These are phyloP conservation scores for Cercophora sp. DNA, from an alignment of 495 filamentous ascomycete genomes.

Conservation along the genomic window DNA sequence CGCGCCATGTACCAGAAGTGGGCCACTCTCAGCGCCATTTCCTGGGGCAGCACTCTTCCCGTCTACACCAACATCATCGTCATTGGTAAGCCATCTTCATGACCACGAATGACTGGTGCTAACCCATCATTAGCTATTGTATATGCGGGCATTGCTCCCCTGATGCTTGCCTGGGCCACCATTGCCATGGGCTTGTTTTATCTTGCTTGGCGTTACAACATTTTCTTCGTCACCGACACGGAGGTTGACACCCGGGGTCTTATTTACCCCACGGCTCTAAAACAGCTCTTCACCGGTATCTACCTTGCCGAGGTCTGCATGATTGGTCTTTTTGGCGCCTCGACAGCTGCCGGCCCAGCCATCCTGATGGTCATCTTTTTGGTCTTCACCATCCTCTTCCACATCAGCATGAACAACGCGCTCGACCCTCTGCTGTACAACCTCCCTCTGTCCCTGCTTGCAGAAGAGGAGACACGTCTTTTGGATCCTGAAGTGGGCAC, in stretches of 20 bases:
- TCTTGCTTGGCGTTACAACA: constrained; percentile 89
- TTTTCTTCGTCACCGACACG: constrained; percentile 85
- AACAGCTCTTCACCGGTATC: constrained; percentile 84
- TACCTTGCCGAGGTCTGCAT: constrained; percentile 83
- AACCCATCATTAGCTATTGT: constrained; percentile 56
- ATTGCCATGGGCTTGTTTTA: constrained; percentile 86
- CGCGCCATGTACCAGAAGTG: constrained; percentile 58
- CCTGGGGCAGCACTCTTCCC: constrained; percentile 89
- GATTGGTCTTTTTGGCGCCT: constrained; percentile 84
- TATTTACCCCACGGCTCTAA: constrained; percentile 81
- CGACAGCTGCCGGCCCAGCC: constrained; percentile 66
- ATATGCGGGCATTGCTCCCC: constrained; percentile 86
- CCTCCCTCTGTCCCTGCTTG: constrained; percentile 60
- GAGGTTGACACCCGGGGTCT: constrained; percentile 87
- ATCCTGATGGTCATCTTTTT: constrained; percentile 81
- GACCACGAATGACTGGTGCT: not conserved
- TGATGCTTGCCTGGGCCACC: constrained; percentile 82
- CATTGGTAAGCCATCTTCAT: constrained; percentile 61
- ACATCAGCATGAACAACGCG: constrained; percentile 73
- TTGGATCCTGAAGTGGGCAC: constrained; percentile 24
- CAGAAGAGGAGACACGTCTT: constrained; percentile 58
- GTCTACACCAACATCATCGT: constrained; percentile 79
- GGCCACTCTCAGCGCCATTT: constrained; percentile 57
- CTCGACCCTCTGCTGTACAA: constrained; percentile 77
- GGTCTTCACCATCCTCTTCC: constrained; percentile 75